A percentile compares a stretch with the other conserved stretches of the same genome.
Evolutionary conservation across 192 early-diverging fungal genomes (phyloP).

Genomic region (Umbelopsis sp.): DNA sequence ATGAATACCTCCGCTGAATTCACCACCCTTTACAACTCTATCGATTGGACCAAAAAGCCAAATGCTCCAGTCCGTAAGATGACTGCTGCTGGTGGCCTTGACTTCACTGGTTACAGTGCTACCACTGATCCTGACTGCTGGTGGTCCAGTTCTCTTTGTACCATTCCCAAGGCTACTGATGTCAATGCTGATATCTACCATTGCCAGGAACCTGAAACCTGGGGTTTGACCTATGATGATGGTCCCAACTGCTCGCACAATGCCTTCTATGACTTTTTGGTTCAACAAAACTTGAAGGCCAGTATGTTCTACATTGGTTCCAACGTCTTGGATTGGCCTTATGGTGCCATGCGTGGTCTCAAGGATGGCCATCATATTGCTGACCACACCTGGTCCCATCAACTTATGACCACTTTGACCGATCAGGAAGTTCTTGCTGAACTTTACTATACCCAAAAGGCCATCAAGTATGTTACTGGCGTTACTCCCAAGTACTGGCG

Average conservation of each 20-base stretch:
- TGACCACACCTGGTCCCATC: conserved; percentile 66
- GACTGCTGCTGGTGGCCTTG: conserved; percentile 29
- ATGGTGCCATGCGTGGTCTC: conserved; percentile 44
- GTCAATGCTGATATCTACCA: conserved; percentile 42
- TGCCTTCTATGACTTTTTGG: conserved; percentile 48
- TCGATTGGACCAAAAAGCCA: conserved; percentile 47
- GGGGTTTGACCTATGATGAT: conserved; percentile 70
- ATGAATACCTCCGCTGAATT: conserved; percentile 46
- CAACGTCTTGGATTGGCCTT: conserved; percentile 53
- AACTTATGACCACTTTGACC: conserved; percentile 50
- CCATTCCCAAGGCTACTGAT: conserved; percentile 27
- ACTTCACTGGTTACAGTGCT: conserved; percentile 24
- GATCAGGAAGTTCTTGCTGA: conserved; percentile 56
- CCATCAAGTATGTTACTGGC: conserved; percentile 44
- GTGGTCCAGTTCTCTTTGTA: conserved; percentile 52
- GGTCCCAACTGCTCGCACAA: conserved; percentile 55
- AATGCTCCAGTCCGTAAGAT: conserved; percentile 24
- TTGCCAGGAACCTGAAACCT: conserved; percentile 44
- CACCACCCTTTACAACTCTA: conserved; percentile 45
- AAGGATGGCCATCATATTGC: conserved; percentile 66
- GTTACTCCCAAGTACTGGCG: conserved; percentile 42
- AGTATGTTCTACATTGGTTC: conserved; percentile 69
- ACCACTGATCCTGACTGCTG: conserved; percentile 39
- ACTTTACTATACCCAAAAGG: conserved; percentile 54
- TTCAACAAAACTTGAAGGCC: conserved; percentile 48